Evolutionary conservation across 2,329 filamentous ascomycete species (phyloP).

Genomic region (Hypomyces rosellus): DNA sequence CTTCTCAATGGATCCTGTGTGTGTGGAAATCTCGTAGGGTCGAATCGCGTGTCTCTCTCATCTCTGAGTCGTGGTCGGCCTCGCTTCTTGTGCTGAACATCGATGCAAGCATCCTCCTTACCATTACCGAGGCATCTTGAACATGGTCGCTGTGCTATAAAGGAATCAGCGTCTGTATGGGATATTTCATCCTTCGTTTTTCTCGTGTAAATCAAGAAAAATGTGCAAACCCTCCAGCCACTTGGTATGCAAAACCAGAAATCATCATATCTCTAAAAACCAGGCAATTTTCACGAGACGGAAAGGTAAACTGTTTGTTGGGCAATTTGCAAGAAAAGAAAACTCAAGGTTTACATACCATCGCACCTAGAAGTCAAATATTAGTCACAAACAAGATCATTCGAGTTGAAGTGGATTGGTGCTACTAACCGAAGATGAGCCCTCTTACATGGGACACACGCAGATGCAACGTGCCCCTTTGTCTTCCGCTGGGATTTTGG

Average conservation of each 20-base stretch:
- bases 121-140: constrained; percentile 70
- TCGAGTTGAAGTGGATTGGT: neutral
- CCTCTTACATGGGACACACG: constrained; percentile 79
- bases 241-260: neutral
- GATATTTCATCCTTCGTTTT: neutral
- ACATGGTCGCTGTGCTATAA: constrained; percentile 66
- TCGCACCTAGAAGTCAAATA: constrained; percentile 44
- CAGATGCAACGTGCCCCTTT: constrained; percentile 77
- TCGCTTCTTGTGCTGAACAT: constrained; percentile 82
- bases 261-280: neutral
- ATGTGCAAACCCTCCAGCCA: neutral
- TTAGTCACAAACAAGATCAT: neutral
- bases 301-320: neutral
- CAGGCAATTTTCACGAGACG: no score
- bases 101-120: constrained; percentile 73
- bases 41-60: constrained; percentile 56
- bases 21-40: constrained; percentile 41
- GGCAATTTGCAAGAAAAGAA: neutral
- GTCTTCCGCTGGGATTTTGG: constrained; percentile 61
- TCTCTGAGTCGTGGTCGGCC: constrained; percentile 72
- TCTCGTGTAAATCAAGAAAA: neutral
- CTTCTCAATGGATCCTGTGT: constrained; percentile 42
- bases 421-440: constrained; percentile 64
- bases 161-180: constrained; percentile 25
- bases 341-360: constrained; percentile 43